Evolutionary conservation across 2,329 filamentous ascomycete genomes (phyloP).

Genomic region (Macrophomina pseudophaseolina): DNA sequence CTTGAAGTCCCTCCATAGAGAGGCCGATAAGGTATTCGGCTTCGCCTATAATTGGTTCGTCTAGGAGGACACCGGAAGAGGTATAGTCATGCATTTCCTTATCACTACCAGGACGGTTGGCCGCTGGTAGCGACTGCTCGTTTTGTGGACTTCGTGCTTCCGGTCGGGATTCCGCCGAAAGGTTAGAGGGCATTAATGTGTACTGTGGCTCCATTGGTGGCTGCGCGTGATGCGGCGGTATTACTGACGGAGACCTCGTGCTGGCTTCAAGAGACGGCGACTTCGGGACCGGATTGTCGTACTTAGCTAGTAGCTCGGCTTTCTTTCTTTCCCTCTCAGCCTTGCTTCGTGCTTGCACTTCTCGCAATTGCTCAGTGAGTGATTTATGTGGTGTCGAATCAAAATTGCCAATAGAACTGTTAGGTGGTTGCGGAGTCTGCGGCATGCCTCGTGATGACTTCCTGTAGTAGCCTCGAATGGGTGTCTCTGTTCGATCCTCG

Average conservation of each 20-base stretch:
- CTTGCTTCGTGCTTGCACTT: background rate
- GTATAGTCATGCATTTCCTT: constrained; percentile 3
- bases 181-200: constrained; percentile 10
- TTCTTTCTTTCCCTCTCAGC: constrained; percentile 9
- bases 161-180: constrained; percentile 2
- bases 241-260: constrained; percentile 13
- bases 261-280: constrained; percentile 1
- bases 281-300: background rate
- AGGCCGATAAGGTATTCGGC: constrained; percentile 23
- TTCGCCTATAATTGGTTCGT: constrained; percentile 2
- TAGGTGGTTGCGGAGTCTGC: background rate
- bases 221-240: background rate
- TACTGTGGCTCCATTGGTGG: constrained; percentile 2
- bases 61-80: background rate
- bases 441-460: constrained; percentile 8
- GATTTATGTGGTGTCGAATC: background rate
- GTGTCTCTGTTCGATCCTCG: background rate
- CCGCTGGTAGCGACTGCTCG: background rate
- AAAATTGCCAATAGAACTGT: background rate
- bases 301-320: background rate
- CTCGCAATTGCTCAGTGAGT: constrained; percentile 6
- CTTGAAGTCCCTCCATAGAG: constrained; percentile 24
- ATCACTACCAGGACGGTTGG: background rate
- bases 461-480: background rate
- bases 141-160: background rate